Percentiles rank a stretch among this genome's conserved stretches.
phyloP scores from a whole-genome alignment of 208 protist genomes.

The Trypanosoma cruzi region DNA sequence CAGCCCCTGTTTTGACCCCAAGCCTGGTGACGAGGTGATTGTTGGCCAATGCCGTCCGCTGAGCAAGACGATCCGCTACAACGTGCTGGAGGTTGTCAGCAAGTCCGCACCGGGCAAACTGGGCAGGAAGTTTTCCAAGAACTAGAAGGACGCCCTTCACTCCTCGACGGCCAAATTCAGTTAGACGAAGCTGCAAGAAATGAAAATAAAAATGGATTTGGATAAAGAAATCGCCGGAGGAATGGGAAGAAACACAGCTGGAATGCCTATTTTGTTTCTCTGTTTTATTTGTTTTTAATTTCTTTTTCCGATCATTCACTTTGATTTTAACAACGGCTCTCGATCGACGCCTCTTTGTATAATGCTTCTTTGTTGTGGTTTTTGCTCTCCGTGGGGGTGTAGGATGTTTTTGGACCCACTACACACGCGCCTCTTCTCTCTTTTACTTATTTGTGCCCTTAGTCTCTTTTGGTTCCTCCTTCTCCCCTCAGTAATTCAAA shows the following conservation, averaged over 20 bases:
- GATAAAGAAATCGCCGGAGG: not conserved
- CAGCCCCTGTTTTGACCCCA: constrained; percentile 98
- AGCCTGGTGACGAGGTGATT: constrained; percentile 98
- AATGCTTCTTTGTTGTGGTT: not conserved
- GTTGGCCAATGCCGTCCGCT: constrained; percentile 99
- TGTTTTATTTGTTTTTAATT: constrained; percentile 26
- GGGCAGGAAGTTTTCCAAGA: constrained; percentile 85
- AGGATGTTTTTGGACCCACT: not conserved
- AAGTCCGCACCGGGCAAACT: constrained; percentile 85
- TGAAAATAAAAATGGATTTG: not conserved
- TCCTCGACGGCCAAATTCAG: not conserved
- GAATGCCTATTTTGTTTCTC: not conserved
- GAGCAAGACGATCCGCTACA: constrained; percentile 99
- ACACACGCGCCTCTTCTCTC: no score
- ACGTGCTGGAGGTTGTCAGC: constrained; percentile 96
- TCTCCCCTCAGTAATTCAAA: no score
- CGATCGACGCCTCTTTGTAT: not conserved
- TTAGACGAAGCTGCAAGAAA: not conserved
- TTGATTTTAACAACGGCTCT: not conserved
- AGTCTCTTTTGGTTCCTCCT: no score
- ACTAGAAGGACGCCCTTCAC: constrained; percentile 27
- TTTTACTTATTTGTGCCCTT: no score
- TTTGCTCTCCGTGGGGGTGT: not conserved
- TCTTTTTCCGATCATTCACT: not conserved
- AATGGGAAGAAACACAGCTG: not conserved